A percentile compares a stretch with the other conserved stretches of the same genome.
These are phyloP conservation scores for Russula brevipes DNA, from an alignment of 768 basidiomycete genomes.

Conservation along the genomic window DNA sequence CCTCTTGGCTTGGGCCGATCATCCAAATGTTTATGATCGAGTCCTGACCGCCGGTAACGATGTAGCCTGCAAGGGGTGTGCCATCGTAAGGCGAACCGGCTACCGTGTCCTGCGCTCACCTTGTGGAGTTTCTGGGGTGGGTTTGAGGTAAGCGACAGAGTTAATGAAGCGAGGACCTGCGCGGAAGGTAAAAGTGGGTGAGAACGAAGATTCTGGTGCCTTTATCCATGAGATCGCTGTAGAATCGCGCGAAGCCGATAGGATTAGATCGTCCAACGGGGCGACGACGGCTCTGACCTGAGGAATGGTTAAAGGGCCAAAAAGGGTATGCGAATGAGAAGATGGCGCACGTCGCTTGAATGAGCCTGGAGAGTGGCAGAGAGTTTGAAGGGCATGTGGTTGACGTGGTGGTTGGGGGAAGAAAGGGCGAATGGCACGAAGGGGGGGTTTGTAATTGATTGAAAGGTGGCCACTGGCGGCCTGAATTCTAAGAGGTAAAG, in stretches of 20 bases:
- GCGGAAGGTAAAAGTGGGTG: slow-evolving; percentile 47
- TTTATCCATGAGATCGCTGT: slow-evolving; percentile 85
- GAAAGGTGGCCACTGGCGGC: not conserved
- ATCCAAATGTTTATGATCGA: slow-evolving; percentile 80
- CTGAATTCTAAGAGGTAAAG: slow-evolving; percentile 10
- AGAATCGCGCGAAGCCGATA: slow-evolving; percentile 89
- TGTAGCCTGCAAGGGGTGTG: slow-evolving; percentile 45
- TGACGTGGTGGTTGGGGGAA: slow-evolving; percentile 11
- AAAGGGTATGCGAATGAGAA: slow-evolving; percentile 19
- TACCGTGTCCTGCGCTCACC: slow-evolving; percentile 40
- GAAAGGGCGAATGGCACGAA: slow-evolving; percentile 16
- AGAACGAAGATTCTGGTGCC: slow-evolving; percentile 46
- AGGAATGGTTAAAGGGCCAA: slow-evolving; percentile 28
- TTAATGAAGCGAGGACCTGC: slow-evolving; percentile 76
- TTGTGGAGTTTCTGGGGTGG: slow-evolving; percentile 56
- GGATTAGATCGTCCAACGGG: slow-evolving; percentile 68
- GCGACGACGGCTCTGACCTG: slow-evolving; percentile 81
- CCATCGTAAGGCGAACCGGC: slow-evolving; percentile 16
- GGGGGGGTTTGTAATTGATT: slow-evolving; percentile 19
- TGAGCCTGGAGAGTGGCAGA: slow-evolving; percentile 69
- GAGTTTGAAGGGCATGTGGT: slow-evolving; percentile 64
- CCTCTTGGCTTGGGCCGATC: slow-evolving; percentile 51
- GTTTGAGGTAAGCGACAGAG: slow-evolving; percentile 67
- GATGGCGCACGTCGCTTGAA: slow-evolving; percentile 61
- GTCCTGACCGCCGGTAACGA: slow-evolving; percentile 86